Evolutionary conservation across 176 grass and related monocot species (phyloP), one percentile per base, ranked within the genome.

Genomic region (Tillandsia leiboldiana): DNA sequence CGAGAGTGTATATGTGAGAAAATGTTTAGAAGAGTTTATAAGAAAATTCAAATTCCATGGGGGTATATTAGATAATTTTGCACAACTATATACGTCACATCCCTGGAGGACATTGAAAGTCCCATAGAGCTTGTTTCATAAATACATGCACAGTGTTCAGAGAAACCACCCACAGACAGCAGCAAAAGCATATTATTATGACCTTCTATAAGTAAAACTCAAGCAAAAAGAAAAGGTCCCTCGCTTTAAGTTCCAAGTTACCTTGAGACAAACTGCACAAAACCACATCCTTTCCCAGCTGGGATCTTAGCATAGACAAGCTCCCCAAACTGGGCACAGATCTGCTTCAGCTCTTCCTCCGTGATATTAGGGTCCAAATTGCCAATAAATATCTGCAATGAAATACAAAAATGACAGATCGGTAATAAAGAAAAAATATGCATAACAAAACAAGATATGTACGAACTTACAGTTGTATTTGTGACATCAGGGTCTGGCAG

Each of bases 301-400:
- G 94, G 90, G 78, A 99, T 93, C 73, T 99, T 93, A 3, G 93
- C 94, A 80, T 88, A 93, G 65, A 90, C 84, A 78, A 90, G 85
- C 48, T 99, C 94, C 53, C 94, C 89, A 85, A 99, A 83, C 26
- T 93, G 90, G 3, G 82, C 15, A 13, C 84, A 99, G 42, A 90
- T 86, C 70, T 93, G 86, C 80, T 75, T 93, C 70, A 99, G 73
- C 73, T 99, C 94, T 58, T 93, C 94, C 84, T 99, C 89, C 12
- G 82, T 86, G 75, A 93, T 79, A 80, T 90, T 99, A 8, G 84
- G 87, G 51, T 99, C 94, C 90, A 99, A 84, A 65, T 92, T 87
- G 51, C 94, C 94, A 73, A 93, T 82, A 90, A 93, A 93, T 82
- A 99, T 99, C 94, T 99, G 82, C 67, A 93, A 73, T 79, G 33